Percentiles rank a stretch among this genome's conserved stretches.
phyloP scores from a whole-genome alignment of 208 protist species.

The Paratrypanosoma confusum region DNA sequence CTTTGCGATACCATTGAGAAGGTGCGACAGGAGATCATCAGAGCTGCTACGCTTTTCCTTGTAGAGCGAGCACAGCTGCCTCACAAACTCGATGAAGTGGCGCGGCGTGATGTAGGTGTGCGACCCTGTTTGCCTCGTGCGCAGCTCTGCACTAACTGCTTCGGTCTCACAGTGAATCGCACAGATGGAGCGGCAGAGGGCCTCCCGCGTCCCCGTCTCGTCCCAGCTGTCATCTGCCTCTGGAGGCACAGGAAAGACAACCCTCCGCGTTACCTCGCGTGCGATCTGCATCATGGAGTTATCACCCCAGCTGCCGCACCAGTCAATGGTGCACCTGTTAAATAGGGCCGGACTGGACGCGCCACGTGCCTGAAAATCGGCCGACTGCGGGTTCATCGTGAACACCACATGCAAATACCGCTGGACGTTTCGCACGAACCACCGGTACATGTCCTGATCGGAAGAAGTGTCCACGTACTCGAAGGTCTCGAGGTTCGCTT shows the following conservation, averaged over 20 bases:
- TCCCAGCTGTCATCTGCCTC: slow-evolving; percentile 28
- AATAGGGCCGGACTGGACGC: slow-evolving; percentile 98
- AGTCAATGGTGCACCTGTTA: slow-evolving; percentile 99
- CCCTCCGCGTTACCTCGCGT: slow-evolving; percentile 68
- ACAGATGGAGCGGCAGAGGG: slow-evolving; percentile 84
- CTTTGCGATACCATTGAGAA: slow-evolving; percentile 93
- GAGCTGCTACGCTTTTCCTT: slow-evolving; percentile 89
- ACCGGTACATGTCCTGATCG: slow-evolving; percentile 93
- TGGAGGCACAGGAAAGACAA: slow-evolving; percentile 81
- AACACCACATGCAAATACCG: slow-evolving; percentile 99
- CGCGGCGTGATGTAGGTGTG: slow-evolving; percentile 95
- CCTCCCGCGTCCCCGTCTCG: slow-evolving; percentile 37
- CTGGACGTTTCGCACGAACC: slow-evolving; percentile 94
- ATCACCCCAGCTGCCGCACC: slow-evolving; percentile 98
- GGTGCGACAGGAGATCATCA: slow-evolving; percentile 92
- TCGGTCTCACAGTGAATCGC: slow-evolving; percentile 87
- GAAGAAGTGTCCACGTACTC: slow-evolving; percentile 63
- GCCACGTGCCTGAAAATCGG: slow-evolving; percentile 92
- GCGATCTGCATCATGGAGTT: slow-evolving; percentile 92
- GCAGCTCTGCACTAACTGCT: slow-evolving; percentile 69
- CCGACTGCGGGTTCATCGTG: slow-evolving; percentile 98
- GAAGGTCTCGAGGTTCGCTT: slow-evolving; percentile 6
- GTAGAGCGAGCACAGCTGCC: slow-evolving; percentile 91
- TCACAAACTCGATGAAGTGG: slow-evolving; percentile 97
- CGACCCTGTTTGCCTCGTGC: slow-evolving; percentile 63